Evolutionary conservation across 139 green algal species (phyloP), one percentile per base, ranked within the genome.

Genomic region (Axilococcus clingmanii): DNA sequence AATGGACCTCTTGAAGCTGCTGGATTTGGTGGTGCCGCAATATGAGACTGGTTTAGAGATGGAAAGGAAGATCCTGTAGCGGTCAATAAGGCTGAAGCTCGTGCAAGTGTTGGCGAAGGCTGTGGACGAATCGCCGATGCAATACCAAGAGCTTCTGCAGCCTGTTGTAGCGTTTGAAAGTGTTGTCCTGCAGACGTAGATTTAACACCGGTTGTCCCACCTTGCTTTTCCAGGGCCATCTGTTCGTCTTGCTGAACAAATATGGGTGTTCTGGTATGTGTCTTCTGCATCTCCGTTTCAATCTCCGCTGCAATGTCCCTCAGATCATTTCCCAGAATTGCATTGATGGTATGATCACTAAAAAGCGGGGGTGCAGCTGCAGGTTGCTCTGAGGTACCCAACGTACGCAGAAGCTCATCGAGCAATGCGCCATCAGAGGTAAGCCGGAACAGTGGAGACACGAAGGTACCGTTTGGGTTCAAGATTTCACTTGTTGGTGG

Each of bases 311-410:
- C 45, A 37, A 20, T 53, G 12, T 53, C 17, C 11, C 49, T 15
- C 28, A 57, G 23, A n/a, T 57, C 30, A 14, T 57, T 30, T 32
- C 49, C 49, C 32, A 57, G 34, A 46, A 57, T 57, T 15, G 28
- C 28, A 46, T 57, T 46, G 17, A 57, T 46, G 16, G 49, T 57
- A 14, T 44, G 19, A 14, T 57, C 49, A 23, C 36, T 48, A 23
- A 57, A 57, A 19, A 57, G 30, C n/a, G 28, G 22, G 6, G 47
- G 36, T 43, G 36, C 12, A 24, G 36, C 36, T 43, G 36, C 33
- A 38, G 9, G 9, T 17, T 9, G 33, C 9, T 38, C 33, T 12
- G 9, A 9, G 9, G 33, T 22, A 24, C 16, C 38, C 22, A 51
- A 33, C 11, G 25, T 22, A 25, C 20, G 27, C 25, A 51, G 23